phyloP scores from a whole-genome alignment of 305 asterid genomes.

The Coffea humblotiana region DNA sequence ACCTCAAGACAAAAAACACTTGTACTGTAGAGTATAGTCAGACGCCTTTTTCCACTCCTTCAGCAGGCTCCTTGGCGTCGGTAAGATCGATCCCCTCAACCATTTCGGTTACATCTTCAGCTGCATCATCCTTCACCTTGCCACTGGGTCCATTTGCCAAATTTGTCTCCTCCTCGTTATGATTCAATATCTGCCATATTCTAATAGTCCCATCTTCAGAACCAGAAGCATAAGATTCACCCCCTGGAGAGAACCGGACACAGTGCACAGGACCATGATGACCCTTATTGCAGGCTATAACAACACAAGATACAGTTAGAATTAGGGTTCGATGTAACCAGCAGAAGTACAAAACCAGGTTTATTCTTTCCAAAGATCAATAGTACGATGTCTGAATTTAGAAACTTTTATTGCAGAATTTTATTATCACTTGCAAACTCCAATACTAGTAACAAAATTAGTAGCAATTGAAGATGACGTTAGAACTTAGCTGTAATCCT shows the following conservation, averaged over 20 bases:
- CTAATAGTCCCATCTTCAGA: slow-evolving; percentile 96
- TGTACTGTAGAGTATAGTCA: slow-evolving; percentile 11
- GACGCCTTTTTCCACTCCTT: slow-evolving; percentile 34
- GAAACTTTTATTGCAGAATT: neutral
- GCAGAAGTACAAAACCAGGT: neutral
- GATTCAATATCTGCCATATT: slow-evolving; percentile 75
- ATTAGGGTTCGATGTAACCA: neutral
- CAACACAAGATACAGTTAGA: neutral
- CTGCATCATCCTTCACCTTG: slow-evolving; percentile 51
- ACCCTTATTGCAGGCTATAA: slow-evolving; percentile 92
- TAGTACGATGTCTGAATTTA: neutral
- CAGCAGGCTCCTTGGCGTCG: slow-evolving; percentile 38
- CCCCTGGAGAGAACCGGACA: slow-evolving; percentile 91
- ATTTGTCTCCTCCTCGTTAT: slow-evolving; percentile 42
- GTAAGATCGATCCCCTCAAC: slow-evolving; percentile 52
- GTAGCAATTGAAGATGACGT: neutral
- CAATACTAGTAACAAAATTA: neutral
- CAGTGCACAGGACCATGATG: slow-evolving; percentile 99
- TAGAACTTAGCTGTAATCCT: neutral
- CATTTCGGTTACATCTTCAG: slow-evolving; percentile 51
- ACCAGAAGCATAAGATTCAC: slow-evolving; percentile 92
- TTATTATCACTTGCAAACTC: neutral
- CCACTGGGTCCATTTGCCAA: slow-evolving; percentile 38
- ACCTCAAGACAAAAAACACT: slow-evolving; percentile 10
- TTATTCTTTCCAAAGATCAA: neutral